Evolutionary conservation across 2,329 filamentous ascomycete species (phyloP).

Genomic region (Penicillium sp.): DNA sequence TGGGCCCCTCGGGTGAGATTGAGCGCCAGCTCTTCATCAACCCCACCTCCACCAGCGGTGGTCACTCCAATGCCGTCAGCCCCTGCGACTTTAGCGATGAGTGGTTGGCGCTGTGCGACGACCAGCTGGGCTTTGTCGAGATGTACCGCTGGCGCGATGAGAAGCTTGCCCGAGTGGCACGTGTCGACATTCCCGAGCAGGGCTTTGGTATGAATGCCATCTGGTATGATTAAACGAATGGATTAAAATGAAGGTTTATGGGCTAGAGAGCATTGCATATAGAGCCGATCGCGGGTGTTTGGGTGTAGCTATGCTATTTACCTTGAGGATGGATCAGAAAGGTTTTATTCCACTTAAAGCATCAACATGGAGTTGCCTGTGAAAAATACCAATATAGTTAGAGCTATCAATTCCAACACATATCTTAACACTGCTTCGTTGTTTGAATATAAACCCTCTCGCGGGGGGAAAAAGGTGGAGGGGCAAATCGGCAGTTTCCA

Average conservation of each 20-base stretch:
- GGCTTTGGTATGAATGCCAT: conserved; percentile 97
- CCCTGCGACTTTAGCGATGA: conserved; percentile 84
- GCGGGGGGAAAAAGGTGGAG: not conserved
- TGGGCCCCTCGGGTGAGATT: conserved; percentile 69
- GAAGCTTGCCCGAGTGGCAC: conserved; percentile 74
- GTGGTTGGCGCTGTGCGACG: conserved; percentile 87
- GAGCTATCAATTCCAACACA: not conserved
- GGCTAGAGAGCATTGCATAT: not conserved
- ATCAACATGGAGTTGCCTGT: not conserved
- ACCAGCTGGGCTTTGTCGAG: conserved; percentile 84
- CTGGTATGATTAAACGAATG: conserved; percentile 71
- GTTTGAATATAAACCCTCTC: not conserved
- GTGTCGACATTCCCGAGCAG: conserved; percentile 77
- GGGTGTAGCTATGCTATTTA: not conserved
- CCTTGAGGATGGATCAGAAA: not conserved
- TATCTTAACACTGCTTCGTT: not conserved
- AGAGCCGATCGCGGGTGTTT: not conserved
- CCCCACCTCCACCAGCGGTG: conserved; percentile 82
- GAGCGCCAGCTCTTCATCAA: conserved; percentile 78
- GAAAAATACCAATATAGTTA: not conserved
- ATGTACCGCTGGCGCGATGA: conserved; percentile 86
- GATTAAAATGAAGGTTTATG: not conserved
- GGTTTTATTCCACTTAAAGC: not conserved
- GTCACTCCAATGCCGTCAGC: conserved; percentile 84
- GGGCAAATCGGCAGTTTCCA: conserved; percentile 25